Evolutionary conservation across 192 early-diverging fungal genomes (phyloP).

Genomic region (Coemansia sp.): DNA sequence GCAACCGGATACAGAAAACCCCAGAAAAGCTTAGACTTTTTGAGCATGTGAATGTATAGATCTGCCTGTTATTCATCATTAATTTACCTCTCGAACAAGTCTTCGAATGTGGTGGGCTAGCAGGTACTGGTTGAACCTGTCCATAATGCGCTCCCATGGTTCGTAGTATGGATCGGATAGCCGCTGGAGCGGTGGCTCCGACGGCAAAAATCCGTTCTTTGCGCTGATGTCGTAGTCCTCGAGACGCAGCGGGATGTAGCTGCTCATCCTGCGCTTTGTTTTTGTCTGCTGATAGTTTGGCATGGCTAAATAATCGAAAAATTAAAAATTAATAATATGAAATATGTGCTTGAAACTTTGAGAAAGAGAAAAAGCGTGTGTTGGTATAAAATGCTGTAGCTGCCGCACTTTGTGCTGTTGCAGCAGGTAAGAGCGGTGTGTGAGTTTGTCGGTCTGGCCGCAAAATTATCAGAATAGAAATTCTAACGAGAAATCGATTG

Average conservation of each 20-base stretch:
- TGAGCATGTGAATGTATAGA: background rate
- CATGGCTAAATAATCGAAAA: background rate
- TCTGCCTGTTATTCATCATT: background rate
- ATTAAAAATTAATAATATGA: background rate
- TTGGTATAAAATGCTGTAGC: background rate
- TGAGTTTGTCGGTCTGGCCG: background rate
- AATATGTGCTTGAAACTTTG: background rate
- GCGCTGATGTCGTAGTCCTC: constrained; percentile 83
- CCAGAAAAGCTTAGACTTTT: too few relatives aligned
- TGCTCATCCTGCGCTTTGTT: background rate
- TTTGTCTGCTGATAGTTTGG: background rate
- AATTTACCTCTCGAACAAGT: constrained; percentile 63
- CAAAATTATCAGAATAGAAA: background rate
- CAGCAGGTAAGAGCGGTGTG: background rate
- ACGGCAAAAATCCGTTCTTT: constrained; percentile 82
- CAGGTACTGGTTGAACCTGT: constrained; percentile 70
- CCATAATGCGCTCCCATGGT: constrained; percentile 84
- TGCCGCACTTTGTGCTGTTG: background rate
- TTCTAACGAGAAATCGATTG: background rate
- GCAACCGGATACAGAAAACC: too few relatives aligned
- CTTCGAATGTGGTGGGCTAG: constrained; percentile 68
- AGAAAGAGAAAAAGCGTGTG: background rate
- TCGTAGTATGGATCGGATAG: constrained; percentile 76
- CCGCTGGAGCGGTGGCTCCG: constrained; percentile 67
- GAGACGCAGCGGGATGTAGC: constrained; percentile 47